phyloP scores from a whole-genome alignment of 495 filamentous ascomycete genomes.

The Xylaria longipes region DNA sequence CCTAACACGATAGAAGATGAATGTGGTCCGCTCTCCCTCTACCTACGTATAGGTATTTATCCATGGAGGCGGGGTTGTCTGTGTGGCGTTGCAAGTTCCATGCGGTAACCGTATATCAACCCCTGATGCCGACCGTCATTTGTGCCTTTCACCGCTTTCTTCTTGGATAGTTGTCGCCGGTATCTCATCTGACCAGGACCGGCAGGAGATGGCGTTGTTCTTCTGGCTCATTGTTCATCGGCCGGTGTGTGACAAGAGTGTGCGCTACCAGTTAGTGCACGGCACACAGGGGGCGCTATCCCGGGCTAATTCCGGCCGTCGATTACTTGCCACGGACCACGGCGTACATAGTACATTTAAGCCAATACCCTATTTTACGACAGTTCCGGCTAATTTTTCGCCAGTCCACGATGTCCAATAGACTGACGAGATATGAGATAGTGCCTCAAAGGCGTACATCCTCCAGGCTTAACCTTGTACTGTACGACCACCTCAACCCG shows the following conservation, averaged over 20 bases:
- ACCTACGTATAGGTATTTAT: background rate
- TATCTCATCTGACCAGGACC: background rate
- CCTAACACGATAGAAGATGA: background rate
- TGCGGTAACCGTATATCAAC: background rate
- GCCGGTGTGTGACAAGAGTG: background rate
- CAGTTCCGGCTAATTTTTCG: background rate
- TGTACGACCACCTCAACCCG: background rate
- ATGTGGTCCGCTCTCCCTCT: background rate
- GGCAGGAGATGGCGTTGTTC: background rate
- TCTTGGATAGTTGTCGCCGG: constrained; percentile 3
- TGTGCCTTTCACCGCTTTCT: constrained; percentile 16
- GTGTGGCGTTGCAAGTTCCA: background rate
- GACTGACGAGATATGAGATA: background rate
- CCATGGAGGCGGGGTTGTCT: background rate
- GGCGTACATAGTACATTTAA: background rate
- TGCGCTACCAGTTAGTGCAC: background rate
- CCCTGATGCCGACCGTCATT: background rate
- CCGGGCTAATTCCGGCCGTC: background rate
- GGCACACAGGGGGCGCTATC: background rate
- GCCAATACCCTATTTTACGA: background rate
- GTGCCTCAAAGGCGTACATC: background rate
- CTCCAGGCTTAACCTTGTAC: background rate
- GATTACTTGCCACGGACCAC: background rate
- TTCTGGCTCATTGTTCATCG: background rate
- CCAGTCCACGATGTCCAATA: background rate